These are phyloP conservation scores for Diaporthe sp. DNA, from an alignment of 2,329 filamentous ascomycete genomes.

Conservation along the genomic window DNA sequence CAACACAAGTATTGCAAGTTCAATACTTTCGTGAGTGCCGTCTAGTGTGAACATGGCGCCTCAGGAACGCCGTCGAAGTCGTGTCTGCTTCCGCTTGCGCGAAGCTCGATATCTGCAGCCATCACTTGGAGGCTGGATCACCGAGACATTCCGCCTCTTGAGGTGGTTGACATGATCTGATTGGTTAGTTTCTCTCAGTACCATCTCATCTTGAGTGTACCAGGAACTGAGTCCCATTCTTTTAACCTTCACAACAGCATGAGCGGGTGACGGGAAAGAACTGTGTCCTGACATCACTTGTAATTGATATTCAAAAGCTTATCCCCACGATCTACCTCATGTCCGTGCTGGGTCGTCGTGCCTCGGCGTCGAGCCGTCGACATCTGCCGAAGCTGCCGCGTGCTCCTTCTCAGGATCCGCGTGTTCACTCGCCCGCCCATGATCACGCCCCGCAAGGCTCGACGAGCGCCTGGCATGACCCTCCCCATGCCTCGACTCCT, in stretches of 20 bases:
- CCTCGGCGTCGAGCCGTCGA: background rate
- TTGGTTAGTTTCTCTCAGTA: too few relatives aligned
- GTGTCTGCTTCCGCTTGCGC: background rate
- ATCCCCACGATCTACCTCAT: background rate
- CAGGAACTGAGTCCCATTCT: background rate
- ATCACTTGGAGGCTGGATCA: too few relatives aligned
- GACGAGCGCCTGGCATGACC: background rate
- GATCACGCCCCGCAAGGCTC: background rate
- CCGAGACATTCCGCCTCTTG: too few relatives aligned
- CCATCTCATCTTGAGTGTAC: background rate
- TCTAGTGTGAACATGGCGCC: too few relatives aligned
- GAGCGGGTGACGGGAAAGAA: too few relatives aligned
- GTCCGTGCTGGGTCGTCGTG: background rate
- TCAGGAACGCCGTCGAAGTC: background rate
- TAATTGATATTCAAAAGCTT: background rate
- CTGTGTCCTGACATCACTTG: background rate
- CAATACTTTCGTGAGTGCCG: background rate
- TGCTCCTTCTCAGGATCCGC: background rate
- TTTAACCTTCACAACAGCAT: background rate
- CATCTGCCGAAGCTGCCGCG: background rate
- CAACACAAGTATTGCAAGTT: background rate
- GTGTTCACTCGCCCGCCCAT: background rate
- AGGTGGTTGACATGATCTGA: background rate
- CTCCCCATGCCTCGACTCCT: background rate
- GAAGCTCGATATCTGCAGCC: background rate